Conservation (phyloP, 139 green algal genomes). For the Chlamydomonas eustigma region DNA sequence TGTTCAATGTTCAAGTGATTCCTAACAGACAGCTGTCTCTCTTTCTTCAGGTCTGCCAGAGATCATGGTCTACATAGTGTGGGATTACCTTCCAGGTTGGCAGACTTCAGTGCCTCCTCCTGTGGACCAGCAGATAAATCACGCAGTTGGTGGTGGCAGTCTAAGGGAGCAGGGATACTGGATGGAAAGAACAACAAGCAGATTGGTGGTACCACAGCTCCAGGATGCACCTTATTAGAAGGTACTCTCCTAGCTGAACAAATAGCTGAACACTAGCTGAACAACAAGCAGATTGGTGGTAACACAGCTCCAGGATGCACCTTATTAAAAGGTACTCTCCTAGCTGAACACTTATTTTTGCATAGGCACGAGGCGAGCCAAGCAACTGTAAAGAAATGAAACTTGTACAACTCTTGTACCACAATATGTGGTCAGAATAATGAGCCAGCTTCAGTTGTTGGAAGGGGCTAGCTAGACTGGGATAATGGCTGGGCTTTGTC, state of each 20-base stretch:
- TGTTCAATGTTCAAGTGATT: background rate
- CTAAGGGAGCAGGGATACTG: background rate
- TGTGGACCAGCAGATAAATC: background rate
- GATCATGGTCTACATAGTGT: slow-evolving; percentile 71
- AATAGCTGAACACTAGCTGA: background rate
- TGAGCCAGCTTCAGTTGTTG: background rate
- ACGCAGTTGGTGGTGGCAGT: slow-evolving; percentile 6
- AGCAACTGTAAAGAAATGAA: no score
- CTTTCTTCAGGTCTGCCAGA: slow-evolving; percentile 51
- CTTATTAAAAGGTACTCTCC: background rate
- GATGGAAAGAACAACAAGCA: background rate
- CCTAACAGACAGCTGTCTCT: slow-evolving; percentile 1
- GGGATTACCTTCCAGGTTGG: slow-evolving; percentile 78
- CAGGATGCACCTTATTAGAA: background rate
- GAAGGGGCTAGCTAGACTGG: background rate
- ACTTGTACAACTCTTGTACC: background rate
- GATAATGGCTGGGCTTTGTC: background rate
- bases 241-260: background rate
- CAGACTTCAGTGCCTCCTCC: slow-evolving; percentile 44
- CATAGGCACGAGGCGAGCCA: no score
- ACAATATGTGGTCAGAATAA: no score
- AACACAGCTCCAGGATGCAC: background rate
- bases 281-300: background rate
- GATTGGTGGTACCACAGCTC: background rate
- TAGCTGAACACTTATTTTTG: background rate